Evolutionary conservation across 371 early-diverging fungal species (phyloP), one percentile per base, ranked within the genome.

Genomic region (Mucor indicus): DNA sequence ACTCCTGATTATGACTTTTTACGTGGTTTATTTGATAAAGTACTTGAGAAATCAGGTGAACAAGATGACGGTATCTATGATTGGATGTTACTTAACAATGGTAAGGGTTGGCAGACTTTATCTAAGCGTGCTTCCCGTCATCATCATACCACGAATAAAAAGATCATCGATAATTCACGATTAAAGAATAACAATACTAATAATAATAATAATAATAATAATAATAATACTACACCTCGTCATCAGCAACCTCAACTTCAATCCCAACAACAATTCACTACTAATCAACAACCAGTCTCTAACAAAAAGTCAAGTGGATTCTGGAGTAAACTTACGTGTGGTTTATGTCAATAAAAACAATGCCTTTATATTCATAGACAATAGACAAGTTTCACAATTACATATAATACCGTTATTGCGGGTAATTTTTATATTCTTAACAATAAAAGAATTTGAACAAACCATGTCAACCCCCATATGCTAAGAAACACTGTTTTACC

Each of bases 1-100:
- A 84, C 84, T 31, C 98, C 98, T 3, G 91, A 97, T 67, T 98
- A 98, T 64, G 90, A 91, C 53, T 79, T 72, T 50, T 64, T 96
- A 57, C 79, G 84, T 50, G 81, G 84, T 2, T 66, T 98, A 31
- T 89, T 99, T 60, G 83, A 85, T 61, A 82, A 83, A 45, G 92
- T 85, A 4, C 62, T 95, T 40, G 71, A 75, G 32, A 75, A 77
- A 32, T 54, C 77, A 23, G 85, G 84, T 37, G 87, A 87, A 48
- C 64, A 58, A 37, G 92, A 95, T 57, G 95, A 94, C 61, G 90
- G 85, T 15, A 72, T 92, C 15, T 93, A 84, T 58, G 96, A 95
- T 67, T 95, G 96, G 95, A 90, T 92, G 87, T 21, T 55, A 11
- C 29, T 55, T 13, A 61, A 61, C 44, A 67, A 56, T 39, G 76